A percentile compares a stretch with the other conserved stretches of the same genome.
These are phyloP conservation scores for Lactarius hatsudake DNA, from an alignment of 768 basidiomycete species.

Conservation along the genomic window DNA sequence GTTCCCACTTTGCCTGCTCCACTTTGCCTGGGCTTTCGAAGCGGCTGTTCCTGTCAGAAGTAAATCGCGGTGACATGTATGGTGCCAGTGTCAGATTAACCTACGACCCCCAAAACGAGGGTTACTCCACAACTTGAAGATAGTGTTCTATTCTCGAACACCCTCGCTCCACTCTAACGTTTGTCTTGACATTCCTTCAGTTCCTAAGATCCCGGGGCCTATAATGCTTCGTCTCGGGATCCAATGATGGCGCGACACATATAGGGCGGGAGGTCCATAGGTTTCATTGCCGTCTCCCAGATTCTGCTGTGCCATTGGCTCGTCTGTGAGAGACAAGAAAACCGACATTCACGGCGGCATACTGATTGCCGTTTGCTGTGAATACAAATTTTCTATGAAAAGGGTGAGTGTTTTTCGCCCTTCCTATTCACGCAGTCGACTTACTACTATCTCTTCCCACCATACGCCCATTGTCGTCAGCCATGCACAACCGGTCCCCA, in stretches of 20 bases:
- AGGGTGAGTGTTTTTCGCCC: conserved; percentile 3
- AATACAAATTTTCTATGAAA: neutral
- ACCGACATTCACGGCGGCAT: neutral
- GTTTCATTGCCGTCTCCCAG: neutral
- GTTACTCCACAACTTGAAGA: conserved; percentile 9
- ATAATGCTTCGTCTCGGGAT: neutral
- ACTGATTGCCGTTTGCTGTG: neutral
- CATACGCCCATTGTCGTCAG: neutral
- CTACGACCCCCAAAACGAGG: neutral
- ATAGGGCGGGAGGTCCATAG: neutral
- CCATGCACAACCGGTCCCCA: neutral
- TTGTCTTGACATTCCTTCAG: neutral
- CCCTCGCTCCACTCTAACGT: conserved; percentile 2
- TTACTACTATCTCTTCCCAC: neutral
- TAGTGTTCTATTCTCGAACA: neutral
- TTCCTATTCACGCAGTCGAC: neutral
- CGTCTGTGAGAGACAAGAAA: neutral
- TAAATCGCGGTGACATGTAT: neutral
- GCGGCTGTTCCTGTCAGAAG: neutral
- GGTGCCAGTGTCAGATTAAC: neutral
- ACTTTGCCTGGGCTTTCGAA: neutral
- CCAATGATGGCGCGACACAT: neutral
- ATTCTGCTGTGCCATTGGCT: neutral
- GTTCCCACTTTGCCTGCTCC: neutral
- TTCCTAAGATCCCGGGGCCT: neutral